phyloP scores from a whole-genome alignment of 2,329 filamentous ascomycete species.

The Zarea fungicola region DNA sequence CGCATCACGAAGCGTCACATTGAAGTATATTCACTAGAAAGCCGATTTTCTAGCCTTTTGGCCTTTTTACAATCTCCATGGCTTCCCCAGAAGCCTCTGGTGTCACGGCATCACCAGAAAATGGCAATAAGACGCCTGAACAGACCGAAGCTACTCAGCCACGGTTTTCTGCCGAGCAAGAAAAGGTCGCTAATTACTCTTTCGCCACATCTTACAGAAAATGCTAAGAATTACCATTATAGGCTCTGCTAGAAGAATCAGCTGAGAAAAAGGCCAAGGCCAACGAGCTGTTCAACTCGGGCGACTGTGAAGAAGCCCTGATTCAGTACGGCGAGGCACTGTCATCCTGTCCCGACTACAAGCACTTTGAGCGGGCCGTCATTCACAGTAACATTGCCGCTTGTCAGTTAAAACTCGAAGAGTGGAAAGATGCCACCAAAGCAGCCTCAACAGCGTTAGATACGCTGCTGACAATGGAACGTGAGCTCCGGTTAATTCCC shows the following conservation, averaged over 20 bases:
- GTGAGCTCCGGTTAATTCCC: constrained; percentile 22
- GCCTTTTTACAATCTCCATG: too few relatives aligned
- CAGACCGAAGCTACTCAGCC: not conserved
- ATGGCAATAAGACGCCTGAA: not conserved
- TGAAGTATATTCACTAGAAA: too few relatives aligned
- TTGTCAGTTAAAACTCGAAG: constrained; percentile 76
- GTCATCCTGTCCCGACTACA: constrained; percentile 71
- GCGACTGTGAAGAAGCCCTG: constrained; percentile 71
- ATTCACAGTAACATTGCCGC: constrained; percentile 85
- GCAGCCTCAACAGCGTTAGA: constrained; percentile 69
- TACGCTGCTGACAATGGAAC: constrained; percentile 42
- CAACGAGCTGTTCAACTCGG: constrained; percentile 71
- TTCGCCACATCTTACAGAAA: too few relatives aligned
- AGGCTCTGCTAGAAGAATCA: constrained; percentile 67
- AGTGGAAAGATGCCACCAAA: constrained; percentile 79
- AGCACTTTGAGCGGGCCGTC: constrained; percentile 84
- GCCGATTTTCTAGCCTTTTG: too few relatives aligned
- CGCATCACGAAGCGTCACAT: not conserved
- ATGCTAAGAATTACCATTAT: constrained; percentile 7
- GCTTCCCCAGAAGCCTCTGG: not conserved
- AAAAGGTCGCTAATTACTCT: too few relatives aligned
- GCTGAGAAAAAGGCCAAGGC: constrained; percentile 68
- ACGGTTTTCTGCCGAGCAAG: constrained; percentile 1
- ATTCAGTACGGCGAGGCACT: constrained; percentile 78
- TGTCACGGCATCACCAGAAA: not conserved